Evolutionary conservation across 2,329 filamentous ascomycete species (phyloP).

Genomic region (Aspergillus transmontanensis): DNA sequence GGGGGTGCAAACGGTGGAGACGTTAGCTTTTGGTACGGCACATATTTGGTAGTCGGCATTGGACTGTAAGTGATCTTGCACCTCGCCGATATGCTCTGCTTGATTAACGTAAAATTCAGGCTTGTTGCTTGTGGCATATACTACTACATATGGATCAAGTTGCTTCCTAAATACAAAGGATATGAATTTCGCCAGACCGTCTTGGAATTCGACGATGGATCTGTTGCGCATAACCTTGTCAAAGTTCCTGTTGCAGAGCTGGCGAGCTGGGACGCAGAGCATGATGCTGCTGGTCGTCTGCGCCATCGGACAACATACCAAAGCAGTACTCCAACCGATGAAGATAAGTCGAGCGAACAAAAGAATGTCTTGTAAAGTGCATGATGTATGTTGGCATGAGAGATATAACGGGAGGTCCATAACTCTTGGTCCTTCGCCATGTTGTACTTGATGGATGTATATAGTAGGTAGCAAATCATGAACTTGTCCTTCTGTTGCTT

Average conservation of each 20-base stretch:
- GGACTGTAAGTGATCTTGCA: slow-evolving; percentile 56
- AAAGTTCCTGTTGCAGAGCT: slow-evolving; percentile 57
- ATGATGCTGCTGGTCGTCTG: slow-evolving; percentile 51
- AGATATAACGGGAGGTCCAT: background rate
- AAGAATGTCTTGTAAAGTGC: background rate
- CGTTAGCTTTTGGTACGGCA: slow-evolving; percentile 74
- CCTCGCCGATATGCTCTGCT: background rate
- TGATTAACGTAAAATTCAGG: slow-evolving; percentile 32
- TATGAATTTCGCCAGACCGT: slow-evolving; percentile 62
- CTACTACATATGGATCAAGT: slow-evolving; percentile 61
- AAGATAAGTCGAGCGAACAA: background rate
- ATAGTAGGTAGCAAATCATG: background rate
- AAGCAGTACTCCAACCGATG: background rate
- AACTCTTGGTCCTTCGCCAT: background rate
- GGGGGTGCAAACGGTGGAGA: slow-evolving; percentile 62
- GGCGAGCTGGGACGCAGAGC: slow-evolving; percentile 59
- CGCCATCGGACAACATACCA: background rate
- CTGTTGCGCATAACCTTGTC: slow-evolving; percentile 54
- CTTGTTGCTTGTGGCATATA: slow-evolving; percentile 58
- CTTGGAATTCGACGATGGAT: slow-evolving; percentile 53
- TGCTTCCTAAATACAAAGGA: slow-evolving; percentile 55
- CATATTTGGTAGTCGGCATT: slow-evolving; percentile 67
- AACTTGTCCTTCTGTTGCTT: background rate
- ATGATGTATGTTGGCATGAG: background rate
- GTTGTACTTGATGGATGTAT: background rate